Evolutionary conservation across 1,139 yeast species (phyloP).

Genomic region (Pichia norvegensis): DNA sequence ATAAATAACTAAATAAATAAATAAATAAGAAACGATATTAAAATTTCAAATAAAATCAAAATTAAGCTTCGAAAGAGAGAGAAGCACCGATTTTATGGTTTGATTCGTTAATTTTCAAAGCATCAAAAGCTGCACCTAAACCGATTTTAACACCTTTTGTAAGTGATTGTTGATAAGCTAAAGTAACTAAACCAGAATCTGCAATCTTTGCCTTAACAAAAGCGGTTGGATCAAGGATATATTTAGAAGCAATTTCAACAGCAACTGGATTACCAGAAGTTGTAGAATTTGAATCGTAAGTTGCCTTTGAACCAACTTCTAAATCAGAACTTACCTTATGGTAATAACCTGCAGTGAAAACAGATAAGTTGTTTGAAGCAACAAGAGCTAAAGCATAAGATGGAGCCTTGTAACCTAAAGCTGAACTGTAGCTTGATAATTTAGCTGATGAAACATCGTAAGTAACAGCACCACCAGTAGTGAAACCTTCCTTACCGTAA

Average conservation of each 20-base stretch:
- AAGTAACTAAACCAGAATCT: slow-evolving; percentile 91
- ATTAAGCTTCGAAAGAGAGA: slow-evolving; percentile 49
- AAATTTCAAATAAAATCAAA: too few species aligned
- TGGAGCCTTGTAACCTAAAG: slow-evolving; percentile 88
- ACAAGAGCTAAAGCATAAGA: slow-evolving; percentile 83
- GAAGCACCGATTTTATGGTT: slow-evolving; percentile 98
- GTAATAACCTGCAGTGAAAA: slow-evolving; percentile 94
- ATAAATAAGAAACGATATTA: too few species aligned
- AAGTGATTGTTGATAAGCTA: slow-evolving; percentile 89
- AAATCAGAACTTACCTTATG: slow-evolving; percentile 87
- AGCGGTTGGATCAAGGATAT: slow-evolving; percentile 77
- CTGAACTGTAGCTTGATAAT: slow-evolving; percentile 90
- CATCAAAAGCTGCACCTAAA: slow-evolving; percentile 95
- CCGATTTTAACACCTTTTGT: slow-evolving; percentile 98
- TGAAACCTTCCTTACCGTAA: slow-evolving; percentile 92
- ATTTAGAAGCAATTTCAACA: slow-evolving; percentile 94
- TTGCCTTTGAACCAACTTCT: slow-evolving; percentile 97
- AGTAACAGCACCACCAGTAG: slow-evolving; percentile 96
- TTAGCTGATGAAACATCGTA: slow-evolving; percentile 91
- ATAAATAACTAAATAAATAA: slow-evolving; percentile 28
- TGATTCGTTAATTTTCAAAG: slow-evolving; percentile 91
- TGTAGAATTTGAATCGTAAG: slow-evolving; percentile 85
- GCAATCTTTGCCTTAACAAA: slow-evolving; percentile 96
- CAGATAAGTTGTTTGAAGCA: slow-evolving; percentile 82
- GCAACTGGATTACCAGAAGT: slow-evolving; percentile 52